Evolutionary conservation across 2,329 filamentous ascomycete genomes (phyloP).

Genomic region (Stagonosporopsis cucurbitacearum): DNA sequence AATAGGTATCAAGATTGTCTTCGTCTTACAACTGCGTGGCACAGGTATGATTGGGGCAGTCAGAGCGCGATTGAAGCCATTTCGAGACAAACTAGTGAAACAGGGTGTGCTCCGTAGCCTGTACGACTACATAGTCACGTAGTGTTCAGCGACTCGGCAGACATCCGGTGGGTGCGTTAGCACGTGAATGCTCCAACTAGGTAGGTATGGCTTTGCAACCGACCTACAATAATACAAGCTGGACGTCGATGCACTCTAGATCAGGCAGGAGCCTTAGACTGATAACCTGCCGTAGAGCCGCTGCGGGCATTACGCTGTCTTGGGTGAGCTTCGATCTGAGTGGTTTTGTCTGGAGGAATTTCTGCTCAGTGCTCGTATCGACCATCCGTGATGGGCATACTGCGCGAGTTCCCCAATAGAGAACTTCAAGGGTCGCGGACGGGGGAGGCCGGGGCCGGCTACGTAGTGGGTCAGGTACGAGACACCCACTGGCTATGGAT

Average conservation of each 20-base stretch:
- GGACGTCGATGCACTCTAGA: slow-evolving; percentile 2
- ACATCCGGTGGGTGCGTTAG: slow-evolving; percentile 2
- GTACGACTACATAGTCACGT: too few species aligned
- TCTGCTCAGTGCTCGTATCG: slow-evolving; percentile 2
- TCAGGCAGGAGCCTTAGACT: slow-evolving; percentile 2
- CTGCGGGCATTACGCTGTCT: background rate
- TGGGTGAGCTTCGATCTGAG: slow-evolving; percentile 3
- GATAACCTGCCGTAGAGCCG: slow-evolving; percentile 2
- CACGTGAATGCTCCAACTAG: slow-evolving; percentile 9
- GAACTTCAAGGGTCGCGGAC: slow-evolving; percentile 20
- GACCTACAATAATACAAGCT: too few species aligned
- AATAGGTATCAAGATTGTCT: background rate
- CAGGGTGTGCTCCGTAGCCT: background rate
- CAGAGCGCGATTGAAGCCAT: background rate
- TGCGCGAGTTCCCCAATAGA: slow-evolving; percentile 7
- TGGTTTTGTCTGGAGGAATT: slow-evolving; percentile 7
- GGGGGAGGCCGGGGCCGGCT: slow-evolving; percentile 4
- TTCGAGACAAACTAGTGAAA: slow-evolving; percentile 3
- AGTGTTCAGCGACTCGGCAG: slow-evolving; percentile 4
- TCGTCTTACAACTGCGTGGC: background rate
- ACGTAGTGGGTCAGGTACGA: slow-evolving; percentile 11
- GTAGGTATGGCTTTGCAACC: too few species aligned
- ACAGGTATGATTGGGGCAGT: slow-evolving; percentile 4
- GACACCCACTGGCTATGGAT: slow-evolving; percentile 4
- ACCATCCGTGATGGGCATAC: slow-evolving; percentile 3